phyloP scores from a whole-genome alignment of 1,284 basidiomycete species.

The Sporisorium graminicola region DNA sequence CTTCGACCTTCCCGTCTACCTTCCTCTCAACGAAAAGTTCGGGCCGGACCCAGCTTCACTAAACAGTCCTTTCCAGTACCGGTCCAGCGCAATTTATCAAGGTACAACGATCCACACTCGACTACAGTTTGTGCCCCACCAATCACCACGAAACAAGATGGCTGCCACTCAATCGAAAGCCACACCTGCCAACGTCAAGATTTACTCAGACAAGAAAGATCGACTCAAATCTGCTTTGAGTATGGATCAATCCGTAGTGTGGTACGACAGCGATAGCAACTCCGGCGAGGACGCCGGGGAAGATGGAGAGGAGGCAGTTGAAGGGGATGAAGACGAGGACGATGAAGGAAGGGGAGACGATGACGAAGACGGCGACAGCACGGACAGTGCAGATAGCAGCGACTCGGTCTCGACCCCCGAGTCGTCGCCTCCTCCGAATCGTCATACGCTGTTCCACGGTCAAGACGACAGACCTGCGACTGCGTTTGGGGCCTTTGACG shows the following conservation, averaged over 20 bases:
- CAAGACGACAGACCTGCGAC: not conserved
- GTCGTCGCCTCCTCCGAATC: slow-evolving; percentile 18
- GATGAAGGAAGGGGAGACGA: slow-evolving; percentile 4
- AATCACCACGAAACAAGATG: not conserved
- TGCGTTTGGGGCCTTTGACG: slow-evolving; percentile 22
- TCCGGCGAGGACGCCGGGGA: slow-evolving; percentile 10
- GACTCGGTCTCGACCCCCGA: slow-evolving; percentile 31
- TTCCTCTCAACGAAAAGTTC: not conserved
- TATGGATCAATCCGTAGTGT: slow-evolving; percentile 5
- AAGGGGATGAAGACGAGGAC: not conserved
- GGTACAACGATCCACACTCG: not conserved
- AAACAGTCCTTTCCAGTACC: not conserved
- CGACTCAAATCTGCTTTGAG: not conserved
- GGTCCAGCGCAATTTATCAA: not conserved
- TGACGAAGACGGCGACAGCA: slow-evolving; percentile 27
- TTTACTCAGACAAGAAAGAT: not conserved
- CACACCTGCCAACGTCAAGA: not conserved
- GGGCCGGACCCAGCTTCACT: slow-evolving; percentile 12
- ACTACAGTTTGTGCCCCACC: not conserved
- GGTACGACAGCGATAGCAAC: slow-evolving; percentile 25
- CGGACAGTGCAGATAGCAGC: slow-evolving; percentile 24
- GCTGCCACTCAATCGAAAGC: not conserved
- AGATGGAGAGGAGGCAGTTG: not conserved
- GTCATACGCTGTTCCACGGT: slow-evolving; percentile 14
- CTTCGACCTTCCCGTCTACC: not conserved